Conservation (phyloP, 164 flowering plant species). For the Macadamia integrifolia region DNA sequence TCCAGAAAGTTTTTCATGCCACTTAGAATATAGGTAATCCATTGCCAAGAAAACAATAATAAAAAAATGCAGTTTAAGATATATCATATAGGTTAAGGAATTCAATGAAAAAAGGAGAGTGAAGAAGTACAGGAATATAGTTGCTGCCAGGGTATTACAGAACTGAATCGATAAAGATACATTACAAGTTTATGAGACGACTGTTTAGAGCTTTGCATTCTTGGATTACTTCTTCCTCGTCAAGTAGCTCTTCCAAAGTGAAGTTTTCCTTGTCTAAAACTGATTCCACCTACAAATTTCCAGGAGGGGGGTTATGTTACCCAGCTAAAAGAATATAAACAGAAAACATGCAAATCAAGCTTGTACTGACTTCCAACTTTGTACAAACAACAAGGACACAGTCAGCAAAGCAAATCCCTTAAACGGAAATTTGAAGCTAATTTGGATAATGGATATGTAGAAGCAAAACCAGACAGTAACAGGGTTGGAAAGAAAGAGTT, state of each 20-base stretch:
- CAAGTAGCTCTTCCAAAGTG: slow-evolving; percentile 92
- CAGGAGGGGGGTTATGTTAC: background rate
- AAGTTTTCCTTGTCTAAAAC: slow-evolving; percentile 86
- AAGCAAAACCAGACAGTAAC: too few relatives aligned
- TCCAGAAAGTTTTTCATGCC: too few relatives aligned
- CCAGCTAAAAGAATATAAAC: background rate
- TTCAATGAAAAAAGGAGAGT: too few relatives aligned
- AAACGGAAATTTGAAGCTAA: too few relatives aligned
- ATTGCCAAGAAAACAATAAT: background rate
- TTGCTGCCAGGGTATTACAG: too few relatives aligned
- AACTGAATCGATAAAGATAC: background rate
- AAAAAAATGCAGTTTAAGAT: background rate
- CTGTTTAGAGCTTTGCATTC: slow-evolving; percentile 98
- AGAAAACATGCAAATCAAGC: background rate
- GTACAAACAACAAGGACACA: too few relatives aligned
- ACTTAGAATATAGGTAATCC: too few relatives aligned
- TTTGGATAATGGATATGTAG: too few relatives aligned
- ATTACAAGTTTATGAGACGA: slow-evolving; percentile 92
- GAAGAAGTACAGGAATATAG: too few relatives aligned
- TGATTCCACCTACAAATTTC: slow-evolving; percentile 63
- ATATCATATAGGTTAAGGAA: too few relatives aligned
- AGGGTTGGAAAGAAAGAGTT: too few relatives aligned
- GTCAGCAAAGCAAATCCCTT: too few relatives aligned
- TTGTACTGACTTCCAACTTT: background rate
- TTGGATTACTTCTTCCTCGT: slow-evolving; percentile 97